Evolutionary conservation across 2,329 filamentous ascomycete species (phyloP).

Genomic region (Lachnellula hyalina): DNA sequence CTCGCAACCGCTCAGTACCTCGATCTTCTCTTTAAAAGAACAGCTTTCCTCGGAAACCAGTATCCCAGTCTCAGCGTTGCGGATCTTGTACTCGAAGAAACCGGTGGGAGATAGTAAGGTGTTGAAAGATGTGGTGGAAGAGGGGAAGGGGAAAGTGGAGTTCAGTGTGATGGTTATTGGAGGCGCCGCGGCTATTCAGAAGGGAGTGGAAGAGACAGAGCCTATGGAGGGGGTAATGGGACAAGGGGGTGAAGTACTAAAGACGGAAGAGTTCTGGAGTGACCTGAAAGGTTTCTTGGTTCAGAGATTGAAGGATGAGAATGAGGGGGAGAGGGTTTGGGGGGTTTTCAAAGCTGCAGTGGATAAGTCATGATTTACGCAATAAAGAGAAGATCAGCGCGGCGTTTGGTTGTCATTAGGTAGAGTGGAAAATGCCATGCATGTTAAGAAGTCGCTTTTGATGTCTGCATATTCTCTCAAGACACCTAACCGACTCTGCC

Average conservation of each 20-base stretch:
- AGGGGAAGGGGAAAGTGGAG: conserved; percentile 55
- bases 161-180: conserved; percentile 86
- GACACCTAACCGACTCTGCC: neutral
- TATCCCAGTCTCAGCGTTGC: conserved; percentile 72
- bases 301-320: conserved; percentile 70
- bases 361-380: conserved; percentile 4
- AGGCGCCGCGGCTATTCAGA: conserved; percentile 48
- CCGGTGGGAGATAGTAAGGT: conserved; percentile 74
- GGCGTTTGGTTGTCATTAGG: conserved; percentile 14
- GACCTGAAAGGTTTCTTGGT: conserved; percentile 78
- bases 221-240: conserved; percentile 50
- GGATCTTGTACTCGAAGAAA: conserved; percentile 82
- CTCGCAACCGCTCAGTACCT: conserved; percentile 60
- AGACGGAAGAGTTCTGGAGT: conserved; percentile 74
- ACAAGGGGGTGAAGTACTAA: conserved; percentile 47
- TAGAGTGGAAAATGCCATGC: conserved; percentile 11
- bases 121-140: conserved; percentile 64
- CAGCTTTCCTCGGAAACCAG: conserved; percentile 58
- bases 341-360: conserved; percentile 63
- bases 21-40: conserved; percentile 72
- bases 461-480: conserved; percentile 19
- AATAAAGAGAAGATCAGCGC: conserved; percentile 4
- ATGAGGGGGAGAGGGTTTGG: conserved; percentile 57
- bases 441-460: conserved; percentile 20
- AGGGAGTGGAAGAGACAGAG: conserved; percentile 32